Evolutionary conservation across 2,329 filamentous ascomycete genomes (phyloP).

Genomic region (Colletotrichum sp.): DNA sequence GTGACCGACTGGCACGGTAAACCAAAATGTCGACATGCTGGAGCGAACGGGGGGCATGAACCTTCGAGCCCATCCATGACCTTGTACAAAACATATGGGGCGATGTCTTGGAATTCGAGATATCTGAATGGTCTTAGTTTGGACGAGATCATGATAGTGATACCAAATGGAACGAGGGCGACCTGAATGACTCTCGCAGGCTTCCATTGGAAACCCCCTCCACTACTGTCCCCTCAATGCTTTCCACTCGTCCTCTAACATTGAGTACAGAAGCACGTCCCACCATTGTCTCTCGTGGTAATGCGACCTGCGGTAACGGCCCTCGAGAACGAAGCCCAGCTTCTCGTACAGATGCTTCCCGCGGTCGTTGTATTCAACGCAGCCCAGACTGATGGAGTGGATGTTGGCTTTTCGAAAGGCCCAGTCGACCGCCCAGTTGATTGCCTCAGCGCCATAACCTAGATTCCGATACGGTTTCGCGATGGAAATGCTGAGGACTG

Average conservation of each 20-base stretch:
- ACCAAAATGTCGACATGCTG: background rate
- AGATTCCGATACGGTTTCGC: slow-evolving; percentile 35
- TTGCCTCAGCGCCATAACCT: slow-evolving; percentile 52
- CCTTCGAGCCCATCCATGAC: background rate
- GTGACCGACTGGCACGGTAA: background rate
- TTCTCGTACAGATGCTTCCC: slow-evolving; percentile 47
- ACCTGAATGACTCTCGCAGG: background rate
- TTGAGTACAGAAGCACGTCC: slow-evolving; percentile 36
- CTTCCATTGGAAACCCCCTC: background rate
- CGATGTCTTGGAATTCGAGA: background rate
- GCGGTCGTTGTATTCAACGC: slow-evolving; percentile 46
- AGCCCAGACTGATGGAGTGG: slow-evolving; percentile 46
- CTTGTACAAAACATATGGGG: background rate
- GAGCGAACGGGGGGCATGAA: background rate
- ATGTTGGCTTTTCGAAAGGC: slow-evolving; percentile 48
- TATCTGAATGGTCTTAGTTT: background rate
- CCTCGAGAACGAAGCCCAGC: slow-evolving; percentile 51
- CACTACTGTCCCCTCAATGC: background rate
- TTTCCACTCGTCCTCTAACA: slow-evolving; percentile 44
- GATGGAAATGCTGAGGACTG: slow-evolving; percentile 40
- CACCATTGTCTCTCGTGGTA: slow-evolving; percentile 47
- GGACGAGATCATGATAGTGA: background rate
- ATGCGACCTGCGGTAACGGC: slow-evolving; percentile 34
- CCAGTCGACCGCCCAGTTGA: slow-evolving; percentile 52
- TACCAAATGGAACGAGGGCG: background rate